Evolutionary conservation across 1,139 yeast species (phyloP), one percentile per base, ranked within the genome.

Genomic region (Casaregolazyma lundiana): DNA sequence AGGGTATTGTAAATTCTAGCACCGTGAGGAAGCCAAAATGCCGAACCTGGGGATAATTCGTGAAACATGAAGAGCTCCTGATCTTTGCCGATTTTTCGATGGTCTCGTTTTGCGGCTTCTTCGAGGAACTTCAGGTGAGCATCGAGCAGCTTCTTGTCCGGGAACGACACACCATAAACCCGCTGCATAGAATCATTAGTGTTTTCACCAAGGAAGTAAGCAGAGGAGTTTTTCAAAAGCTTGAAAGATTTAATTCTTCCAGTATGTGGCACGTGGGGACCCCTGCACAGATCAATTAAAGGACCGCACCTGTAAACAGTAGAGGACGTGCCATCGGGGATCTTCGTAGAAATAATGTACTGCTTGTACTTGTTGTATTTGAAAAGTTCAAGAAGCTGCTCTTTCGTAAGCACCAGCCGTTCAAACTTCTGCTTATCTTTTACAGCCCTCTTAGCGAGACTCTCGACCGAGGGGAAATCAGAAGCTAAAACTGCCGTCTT

Each of bases 221-320:
- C 89, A 2, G 97, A 84, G 20, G 97, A 92, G 75, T 92, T 92
- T 73, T 94, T 94, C 71, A 94, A 77, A 44, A 94, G 80, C 71
- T 92, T 92, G 73, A 90, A 81, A 42, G 96, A 86, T 77, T 94
- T 94, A 63, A 94, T 88, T 67, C 86, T 84, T 54, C 98, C 98
- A 39, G 98, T 89, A 71, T 92, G 95, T 51, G 97, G 97, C 56
- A 94, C 85, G 66, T 94, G 99, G 43, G 99, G 99, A 58, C 99
- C 99, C 51, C 87, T 77, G 78, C 99, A 94, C 68, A 94, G 78
- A 71, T 94, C 99, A 61, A 94, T 92, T 68, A 94, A 79, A 41
- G 96, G 89, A 61, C 99, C 99, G 73, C 97, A 92, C 73, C 97
- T 82, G 75, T 94, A 94, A 40, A 94, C 97, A 41, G 98, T 92